Evolutionary conservation across 23 red algal genomes (phyloP).

Genomic region (Gracilaria caudata): DNA sequence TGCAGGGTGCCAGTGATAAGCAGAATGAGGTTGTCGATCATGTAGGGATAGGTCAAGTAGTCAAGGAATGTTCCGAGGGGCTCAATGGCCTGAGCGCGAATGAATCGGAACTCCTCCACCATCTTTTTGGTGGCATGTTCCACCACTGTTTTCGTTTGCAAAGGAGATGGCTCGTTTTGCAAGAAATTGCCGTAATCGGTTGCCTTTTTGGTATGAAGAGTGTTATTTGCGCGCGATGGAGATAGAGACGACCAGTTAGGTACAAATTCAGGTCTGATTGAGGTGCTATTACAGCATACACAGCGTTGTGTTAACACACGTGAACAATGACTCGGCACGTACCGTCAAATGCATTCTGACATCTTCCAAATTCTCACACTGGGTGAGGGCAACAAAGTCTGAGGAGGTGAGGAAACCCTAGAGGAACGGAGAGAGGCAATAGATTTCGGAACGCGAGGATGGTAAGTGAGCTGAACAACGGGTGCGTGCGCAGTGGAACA

Average conservation of each 20-base stretch:
- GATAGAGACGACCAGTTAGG: neutral
- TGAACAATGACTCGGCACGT: slow-evolving; percentile 17
- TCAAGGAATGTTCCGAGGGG: slow-evolving; percentile 92
- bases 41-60: slow-evolving; percentile 98
- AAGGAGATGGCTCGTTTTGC: slow-evolving; percentile 92
- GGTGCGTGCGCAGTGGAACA: neutral
- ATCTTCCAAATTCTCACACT: slow-evolving; percentile 96
- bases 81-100: slow-evolving; percentile 79
- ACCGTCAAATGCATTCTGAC: slow-evolving; percentile 94
- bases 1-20: slow-evolving; percentile 93
- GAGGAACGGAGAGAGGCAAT: neutral
- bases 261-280: neutral
- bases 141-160: slow-evolving; percentile 77
- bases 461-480: slow-evolving; percentile 5
- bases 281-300: neutral
- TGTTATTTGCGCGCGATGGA: too few species aligned
- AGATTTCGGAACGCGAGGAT: neutral
- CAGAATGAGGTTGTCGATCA: slow-evolving; percentile 99
- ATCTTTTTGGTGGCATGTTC: slow-evolving; percentile 82
- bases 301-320: too few species aligned
- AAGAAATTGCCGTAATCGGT: slow-evolving; percentile 91
- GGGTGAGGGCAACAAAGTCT: slow-evolving; percentile 90
- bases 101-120: slow-evolving; percentile 86
- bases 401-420: slow-evolving; percentile 84
- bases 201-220: slow-evolving; percentile 27